A percentile compares a stretch with the other conserved stretches of the same genome.
phyloP scores from a whole-genome alignment of 1,284 basidiomycete species.

The Fomitopsis schrenkii region DNA sequence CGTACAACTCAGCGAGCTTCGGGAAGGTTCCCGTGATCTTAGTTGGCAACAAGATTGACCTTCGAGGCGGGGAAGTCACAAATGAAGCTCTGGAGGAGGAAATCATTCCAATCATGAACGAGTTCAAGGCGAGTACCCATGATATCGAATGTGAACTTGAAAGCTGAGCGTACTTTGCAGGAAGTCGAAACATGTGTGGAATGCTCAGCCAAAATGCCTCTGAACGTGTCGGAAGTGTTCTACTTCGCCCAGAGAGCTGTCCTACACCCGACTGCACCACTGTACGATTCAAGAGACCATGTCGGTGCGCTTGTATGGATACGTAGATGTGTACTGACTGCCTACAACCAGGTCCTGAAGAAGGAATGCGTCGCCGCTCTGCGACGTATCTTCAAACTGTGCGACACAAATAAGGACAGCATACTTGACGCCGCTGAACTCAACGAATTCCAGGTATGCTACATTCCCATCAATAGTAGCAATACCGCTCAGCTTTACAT shows the following conservation, averaged over 20 bases:
- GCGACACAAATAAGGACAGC: constrained; percentile 93
- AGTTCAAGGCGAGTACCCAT: constrained; percentile 76
- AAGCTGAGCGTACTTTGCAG: constrained; percentile 34
- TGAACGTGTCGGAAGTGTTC: constrained; percentile 98
- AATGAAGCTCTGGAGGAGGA: constrained; percentile 95
- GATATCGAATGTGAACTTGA: neutral
- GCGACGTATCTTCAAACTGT: constrained; percentile 93
- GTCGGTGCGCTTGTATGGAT: constrained; percentile 37
- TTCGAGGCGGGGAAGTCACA: constrained; percentile 89
- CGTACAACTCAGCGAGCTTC: neutral
- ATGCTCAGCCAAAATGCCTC: constrained; percentile 84
- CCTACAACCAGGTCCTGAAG: constrained; percentile 71
- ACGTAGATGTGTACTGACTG: constrained; percentile 4
- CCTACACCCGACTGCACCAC: constrained; percentile 92
- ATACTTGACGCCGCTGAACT: constrained; percentile 87
- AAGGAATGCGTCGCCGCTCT: constrained; percentile 89
- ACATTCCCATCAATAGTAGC: neutral
- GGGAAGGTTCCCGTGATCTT: constrained; percentile 90
- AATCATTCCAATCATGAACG: constrained; percentile 93
- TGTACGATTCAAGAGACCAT: constrained; percentile 96
- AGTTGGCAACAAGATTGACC: constrained; percentile 97
- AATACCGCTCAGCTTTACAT: constrained; percentile 12
- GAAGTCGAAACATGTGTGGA: constrained; percentile 99
- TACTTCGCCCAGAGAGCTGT: constrained; percentile 99
- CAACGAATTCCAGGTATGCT: constrained; percentile 88